Evolutionary conservation across 805 yeast genomes (phyloP).

Genomic region (Brettanomyces nanus): DNA sequence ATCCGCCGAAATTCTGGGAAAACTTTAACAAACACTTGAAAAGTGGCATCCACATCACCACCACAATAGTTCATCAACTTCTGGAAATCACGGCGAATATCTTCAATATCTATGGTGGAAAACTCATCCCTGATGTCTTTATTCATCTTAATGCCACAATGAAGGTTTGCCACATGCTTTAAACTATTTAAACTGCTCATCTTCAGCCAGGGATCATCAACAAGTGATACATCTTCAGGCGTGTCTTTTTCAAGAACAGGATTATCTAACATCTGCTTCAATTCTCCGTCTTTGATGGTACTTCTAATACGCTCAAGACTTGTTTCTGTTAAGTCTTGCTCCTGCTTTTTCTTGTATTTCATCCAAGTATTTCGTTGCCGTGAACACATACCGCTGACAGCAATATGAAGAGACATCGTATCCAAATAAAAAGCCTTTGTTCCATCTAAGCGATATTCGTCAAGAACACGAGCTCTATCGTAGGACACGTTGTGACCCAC

Average conservation of each 20-base stretch:
- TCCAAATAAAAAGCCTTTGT: slow-evolving; percentile 78
- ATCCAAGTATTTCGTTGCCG: slow-evolving; percentile 78
- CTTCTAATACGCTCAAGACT: slow-evolving; percentile 16
- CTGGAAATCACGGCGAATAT: slow-evolving; percentile 49
- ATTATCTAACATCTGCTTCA: slow-evolving; percentile 21
- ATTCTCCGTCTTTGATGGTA: slow-evolving; percentile 16
- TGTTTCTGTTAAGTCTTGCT: slow-evolving; percentile 11
- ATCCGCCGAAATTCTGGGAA: slow-evolving; percentile 58
- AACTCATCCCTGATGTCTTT: slow-evolving; percentile 65
- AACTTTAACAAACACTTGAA: slow-evolving; percentile 54
- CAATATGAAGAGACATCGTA: slow-evolving; percentile 88
- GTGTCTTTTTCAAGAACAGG: slow-evolving; percentile 28
- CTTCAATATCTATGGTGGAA: slow-evolving; percentile 42
- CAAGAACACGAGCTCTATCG: slow-evolving; percentile 79
- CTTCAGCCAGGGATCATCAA: slow-evolving; percentile 79
- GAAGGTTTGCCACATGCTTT: slow-evolving; percentile 69
- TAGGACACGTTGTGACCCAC: slow-evolving; percentile 89
- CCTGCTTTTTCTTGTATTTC: slow-evolving; percentile 40
- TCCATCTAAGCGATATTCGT: slow-evolving; percentile 65
- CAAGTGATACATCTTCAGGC: slow-evolving; percentile 15
- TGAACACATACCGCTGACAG: slow-evolving; percentile 87
- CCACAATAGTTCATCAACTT: slow-evolving; percentile 75
- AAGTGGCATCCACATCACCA: slow-evolving; percentile 71
- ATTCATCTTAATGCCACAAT: slow-evolving; percentile 60
- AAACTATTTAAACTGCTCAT: slow-evolving; percentile 73